Percentiles rank a stretch among this genome's conserved stretches.
Evolutionary conservation across 768 basidiomycete genomes (phyloP).

Genomic region (Leucosporidium creatinivorum): DNA sequence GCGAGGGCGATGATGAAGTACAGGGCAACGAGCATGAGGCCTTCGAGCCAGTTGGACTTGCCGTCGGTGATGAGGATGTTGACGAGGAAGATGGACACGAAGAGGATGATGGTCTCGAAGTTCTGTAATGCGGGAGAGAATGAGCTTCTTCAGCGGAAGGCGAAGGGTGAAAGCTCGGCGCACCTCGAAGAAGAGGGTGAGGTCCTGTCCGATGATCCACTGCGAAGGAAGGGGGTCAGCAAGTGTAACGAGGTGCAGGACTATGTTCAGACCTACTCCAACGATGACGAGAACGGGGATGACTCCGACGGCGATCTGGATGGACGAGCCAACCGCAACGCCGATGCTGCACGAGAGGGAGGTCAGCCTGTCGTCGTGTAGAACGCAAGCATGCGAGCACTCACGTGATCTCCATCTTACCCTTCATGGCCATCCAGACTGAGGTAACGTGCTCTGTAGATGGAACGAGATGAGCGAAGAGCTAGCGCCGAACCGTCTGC

Average conservation of each 20-base stretch:
- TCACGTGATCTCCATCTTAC: conserved; percentile 58
- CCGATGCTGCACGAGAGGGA: conserved; percentile 15
- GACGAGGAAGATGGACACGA: conserved; percentile 79
- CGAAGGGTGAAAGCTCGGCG: not conserved
- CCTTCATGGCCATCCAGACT: conserved; percentile 84
- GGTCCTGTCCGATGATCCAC: conserved; percentile 54
- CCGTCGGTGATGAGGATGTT: conserved; percentile 69
- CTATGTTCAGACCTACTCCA: conserved; percentile 43
- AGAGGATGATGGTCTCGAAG: conserved; percentile 81
- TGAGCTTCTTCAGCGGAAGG: not conserved
- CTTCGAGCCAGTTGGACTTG: conserved; percentile 87
- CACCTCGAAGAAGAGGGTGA: conserved; percentile 38
- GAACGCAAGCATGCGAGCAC: conserved; percentile 53
- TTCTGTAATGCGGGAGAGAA: conserved; percentile 46
- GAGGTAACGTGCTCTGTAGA: conserved; percentile 62
- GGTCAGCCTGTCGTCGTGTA: too few relatives aligned
- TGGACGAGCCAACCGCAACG: conserved; percentile 44
- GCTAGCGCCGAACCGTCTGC: not conserved
- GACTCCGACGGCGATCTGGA: conserved; percentile 42
- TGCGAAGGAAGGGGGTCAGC: not conserved
- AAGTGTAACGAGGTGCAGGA: too few relatives aligned
- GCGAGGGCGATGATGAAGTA: conserved; percentile 75
- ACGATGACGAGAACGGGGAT: conserved; percentile 79
- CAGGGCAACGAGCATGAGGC: conserved; percentile 60
- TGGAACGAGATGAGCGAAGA: conserved; percentile 2